phyloP scores from a whole-genome alignment of 176 grass and related monocot genomes.

The Lolium perenne region DNA sequence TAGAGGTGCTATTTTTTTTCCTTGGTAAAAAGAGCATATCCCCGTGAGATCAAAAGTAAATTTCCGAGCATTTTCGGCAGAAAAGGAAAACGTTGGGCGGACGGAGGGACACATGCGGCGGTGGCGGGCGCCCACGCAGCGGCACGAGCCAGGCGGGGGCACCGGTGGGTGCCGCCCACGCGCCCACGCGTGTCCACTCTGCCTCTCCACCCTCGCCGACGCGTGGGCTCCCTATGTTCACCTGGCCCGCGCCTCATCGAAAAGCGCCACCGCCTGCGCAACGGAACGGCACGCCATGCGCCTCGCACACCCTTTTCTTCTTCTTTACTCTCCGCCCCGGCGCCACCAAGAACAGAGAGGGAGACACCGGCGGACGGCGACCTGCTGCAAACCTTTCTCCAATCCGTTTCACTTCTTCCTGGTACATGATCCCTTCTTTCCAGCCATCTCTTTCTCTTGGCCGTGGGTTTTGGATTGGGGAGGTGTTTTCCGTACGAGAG shows the following conservation, averaged over 20 bases:
- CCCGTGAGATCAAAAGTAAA: no score
- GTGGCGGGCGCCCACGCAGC: slow-evolving; percentile 23
- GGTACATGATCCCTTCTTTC: no score
- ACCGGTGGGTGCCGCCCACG: slow-evolving; percentile 25
- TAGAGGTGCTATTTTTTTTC: no score
- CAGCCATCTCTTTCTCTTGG: background rate
- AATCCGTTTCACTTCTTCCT: background rate
- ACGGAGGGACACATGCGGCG: background rate
- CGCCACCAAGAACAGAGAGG: background rate
- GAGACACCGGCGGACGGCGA: background rate
- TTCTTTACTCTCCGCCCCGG: no score
- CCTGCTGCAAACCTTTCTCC: background rate
- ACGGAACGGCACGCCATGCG: slow-evolving; percentile 18
- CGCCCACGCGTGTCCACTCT: slow-evolving; percentile 1
- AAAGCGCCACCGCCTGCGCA: background rate
- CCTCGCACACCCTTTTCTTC: background rate
- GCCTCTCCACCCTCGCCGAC: background rate
- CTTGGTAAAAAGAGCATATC: no score
- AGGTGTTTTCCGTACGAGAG: no score
- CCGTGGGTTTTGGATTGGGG: no score
- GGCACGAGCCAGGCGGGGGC: slow-evolving; percentile 34
- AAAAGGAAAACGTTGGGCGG: background rate
- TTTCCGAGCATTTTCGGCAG: background rate
- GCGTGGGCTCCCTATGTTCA: background rate
- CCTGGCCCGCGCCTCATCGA: background rate